Conservation (phyloP, 495 filamentous ascomycete species). For the Hypoxylon lienhwacheense region DNA sequence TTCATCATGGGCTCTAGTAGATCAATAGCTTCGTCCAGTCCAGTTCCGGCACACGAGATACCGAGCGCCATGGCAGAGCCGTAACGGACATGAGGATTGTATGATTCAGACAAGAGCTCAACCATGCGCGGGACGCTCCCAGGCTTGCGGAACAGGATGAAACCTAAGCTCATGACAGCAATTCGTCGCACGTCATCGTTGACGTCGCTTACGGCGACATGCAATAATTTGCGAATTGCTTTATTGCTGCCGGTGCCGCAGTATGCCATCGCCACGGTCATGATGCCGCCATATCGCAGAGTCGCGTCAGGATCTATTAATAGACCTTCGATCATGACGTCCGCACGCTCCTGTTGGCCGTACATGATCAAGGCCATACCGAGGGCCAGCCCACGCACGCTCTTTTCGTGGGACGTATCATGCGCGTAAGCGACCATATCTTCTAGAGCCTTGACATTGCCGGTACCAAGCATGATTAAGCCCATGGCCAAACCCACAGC, state of each 20-base stretch:
- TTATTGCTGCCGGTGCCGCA: slow-evolving; percentile 98
- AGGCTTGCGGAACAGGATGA: slow-evolving; percentile 98
- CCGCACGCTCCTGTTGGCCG: slow-evolving; percentile 88
- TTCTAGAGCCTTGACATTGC: slow-evolving; percentile 84
- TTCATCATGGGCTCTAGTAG: slow-evolving; percentile 99
- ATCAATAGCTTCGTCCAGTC: slow-evolving; percentile 94
- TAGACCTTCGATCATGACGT: slow-evolving; percentile 90
- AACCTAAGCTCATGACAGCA: slow-evolving; percentile 97
- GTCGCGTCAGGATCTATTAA: slow-evolving; percentile 92
- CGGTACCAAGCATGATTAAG: slow-evolving; percentile 94
- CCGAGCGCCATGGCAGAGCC: slow-evolving; percentile 98
- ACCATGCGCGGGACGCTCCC: slow-evolving; percentile 98
- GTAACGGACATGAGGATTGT: slow-evolving; percentile 98
- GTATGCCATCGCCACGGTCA: slow-evolving; percentile 97
- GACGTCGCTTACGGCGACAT: slow-evolving; percentile 96
- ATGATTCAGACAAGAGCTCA: slow-evolving; percentile 95
- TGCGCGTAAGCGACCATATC: slow-evolving; percentile 98
- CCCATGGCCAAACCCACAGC: slow-evolving; percentile 95
- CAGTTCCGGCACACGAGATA: slow-evolving; percentile 96
- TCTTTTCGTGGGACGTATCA: slow-evolving; percentile 98
- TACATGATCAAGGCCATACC: slow-evolving; percentile 99
- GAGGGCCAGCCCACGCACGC: slow-evolving; percentile 89
- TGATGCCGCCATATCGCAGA: slow-evolving; percentile 94
- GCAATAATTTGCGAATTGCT: slow-evolving; percentile 94
- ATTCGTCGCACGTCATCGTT: slow-evolving; percentile 96